Conservation (phyloP, 2,329 filamentous ascomycete species). For the Botrytis cinerea region DNA sequence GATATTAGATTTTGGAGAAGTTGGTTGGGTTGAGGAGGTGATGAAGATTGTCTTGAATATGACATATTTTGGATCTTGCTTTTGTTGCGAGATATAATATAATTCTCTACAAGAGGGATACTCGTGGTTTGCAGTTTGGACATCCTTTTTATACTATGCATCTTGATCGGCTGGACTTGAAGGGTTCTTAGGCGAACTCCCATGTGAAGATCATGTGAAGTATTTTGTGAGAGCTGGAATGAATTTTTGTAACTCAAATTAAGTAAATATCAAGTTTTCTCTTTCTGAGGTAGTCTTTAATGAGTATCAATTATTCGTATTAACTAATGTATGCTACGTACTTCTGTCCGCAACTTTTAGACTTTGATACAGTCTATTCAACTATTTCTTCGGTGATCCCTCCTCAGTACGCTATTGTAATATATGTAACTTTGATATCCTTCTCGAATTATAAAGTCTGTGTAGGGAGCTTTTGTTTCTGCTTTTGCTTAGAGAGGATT, state of each 20-base stretch:
- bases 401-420: neutral
- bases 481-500: neutral
- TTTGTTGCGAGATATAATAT: conserved; percentile 18
- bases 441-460: neutral
- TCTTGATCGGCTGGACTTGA: neutral
- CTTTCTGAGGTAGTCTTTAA: neutral
- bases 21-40: neutral
- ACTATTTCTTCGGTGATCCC: neutral
- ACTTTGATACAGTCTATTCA: neutral
- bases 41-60: conserved; percentile 35
- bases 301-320: neutral
- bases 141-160: neutral
- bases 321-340: neutral
- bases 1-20: conserved; percentile 15
- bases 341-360: neutral
- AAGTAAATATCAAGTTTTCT: neutral
- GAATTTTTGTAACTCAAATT: neutral
- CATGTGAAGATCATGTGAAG: neutral
- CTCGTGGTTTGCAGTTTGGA: conserved; percentile 10
- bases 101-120: conserved; percentile 21
- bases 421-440: neutral
- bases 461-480: neutral
- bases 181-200: neutral
- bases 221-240: neutral
- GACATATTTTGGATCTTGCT: conserved; percentile 35